phyloP scores from a whole-genome alignment of 2,329 filamentous ascomycete genomes.

The Fusarium devonianum region DNA sequence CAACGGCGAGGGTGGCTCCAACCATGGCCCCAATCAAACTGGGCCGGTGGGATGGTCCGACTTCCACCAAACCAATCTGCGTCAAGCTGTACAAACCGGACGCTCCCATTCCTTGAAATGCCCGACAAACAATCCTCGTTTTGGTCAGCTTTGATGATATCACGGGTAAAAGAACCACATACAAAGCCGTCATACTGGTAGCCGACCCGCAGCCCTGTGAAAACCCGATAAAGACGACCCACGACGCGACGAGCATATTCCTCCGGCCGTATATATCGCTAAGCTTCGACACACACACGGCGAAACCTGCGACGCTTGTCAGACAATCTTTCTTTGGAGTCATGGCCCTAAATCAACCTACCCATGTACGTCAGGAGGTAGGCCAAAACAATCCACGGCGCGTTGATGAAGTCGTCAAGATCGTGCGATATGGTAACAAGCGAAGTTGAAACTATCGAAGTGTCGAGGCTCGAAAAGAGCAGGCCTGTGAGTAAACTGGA shows the following conservation, averaged over 20 bases:
- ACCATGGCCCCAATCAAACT: conserved; percentile 63
- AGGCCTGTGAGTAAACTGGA: conserved; percentile 59
- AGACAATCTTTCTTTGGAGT: conserved; percentile 5
- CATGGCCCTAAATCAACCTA: conserved; percentile 35
- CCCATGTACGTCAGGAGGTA: conserved; percentile 66
- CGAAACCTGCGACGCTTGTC: conserved; percentile 53
- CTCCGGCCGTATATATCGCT: conserved; percentile 66
- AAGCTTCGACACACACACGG: conserved; percentile 64
- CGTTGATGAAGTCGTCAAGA: conserved; percentile 58
- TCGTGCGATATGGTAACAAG: conserved; percentile 64
- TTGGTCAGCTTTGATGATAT: conserved; percentile 27
- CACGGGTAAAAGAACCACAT: conserved; percentile 33
- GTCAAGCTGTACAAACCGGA: conserved; percentile 68
- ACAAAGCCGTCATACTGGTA: conserved; percentile 60
- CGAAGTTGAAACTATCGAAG: conserved; percentile 65
- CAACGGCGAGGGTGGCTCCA: conserved; percentile 62
- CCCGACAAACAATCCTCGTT: conserved; percentile 62
- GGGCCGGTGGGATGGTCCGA: conserved; percentile 61
- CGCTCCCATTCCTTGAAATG: conserved; percentile 67
- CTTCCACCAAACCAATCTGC: conserved; percentile 64
- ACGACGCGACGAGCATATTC: conserved; percentile 58
- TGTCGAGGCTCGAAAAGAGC: conserved; percentile 64
- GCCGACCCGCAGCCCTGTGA: conserved; percentile 62
- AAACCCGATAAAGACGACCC: conserved; percentile 62
- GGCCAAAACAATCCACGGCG: conserved; percentile 62